Evolutionary conservation across 2,329 filamentous ascomycete species (phyloP).

Genomic region (Colletotrichum sp.): DNA sequence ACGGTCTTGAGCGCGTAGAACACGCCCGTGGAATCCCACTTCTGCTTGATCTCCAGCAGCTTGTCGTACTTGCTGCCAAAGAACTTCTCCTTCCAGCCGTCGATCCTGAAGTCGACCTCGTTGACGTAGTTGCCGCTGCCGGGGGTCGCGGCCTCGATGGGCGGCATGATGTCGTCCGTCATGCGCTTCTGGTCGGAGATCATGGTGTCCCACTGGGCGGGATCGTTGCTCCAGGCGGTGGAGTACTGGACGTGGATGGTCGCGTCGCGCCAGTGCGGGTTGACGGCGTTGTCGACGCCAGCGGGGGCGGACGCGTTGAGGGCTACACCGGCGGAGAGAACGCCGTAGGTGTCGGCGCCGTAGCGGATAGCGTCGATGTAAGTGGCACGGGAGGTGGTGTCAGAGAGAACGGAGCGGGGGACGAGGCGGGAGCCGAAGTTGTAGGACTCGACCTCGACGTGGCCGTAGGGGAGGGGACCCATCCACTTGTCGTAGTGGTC

Average conservation of each 20-base stretch:
- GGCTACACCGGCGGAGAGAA: slow-evolving; percentile 25
- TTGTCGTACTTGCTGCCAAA: slow-evolving; percentile 50
- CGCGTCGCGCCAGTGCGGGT: slow-evolving; percentile 19
- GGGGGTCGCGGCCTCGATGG: slow-evolving; percentile 33
- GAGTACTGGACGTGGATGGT: slow-evolving; percentile 20
- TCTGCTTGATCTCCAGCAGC: slow-evolving; percentile 50
- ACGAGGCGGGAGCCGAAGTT: slow-evolving; percentile 47
- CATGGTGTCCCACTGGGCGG: slow-evolving; percentile 15
- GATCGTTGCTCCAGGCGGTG: slow-evolving; percentile 20
- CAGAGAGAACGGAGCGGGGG: slow-evolving; percentile 36
- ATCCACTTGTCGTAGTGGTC: slow-evolving; percentile 48
- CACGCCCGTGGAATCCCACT: slow-evolving; percentile 50
- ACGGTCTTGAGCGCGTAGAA: slow-evolving; percentile 55
- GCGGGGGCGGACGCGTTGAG: slow-evolving; percentile 16
- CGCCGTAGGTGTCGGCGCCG: slow-evolving; percentile 12
- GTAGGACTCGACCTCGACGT: slow-evolving; percentile 54
- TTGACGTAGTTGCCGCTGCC: slow-evolving; percentile 53
- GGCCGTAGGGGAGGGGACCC: slow-evolving; percentile 45
- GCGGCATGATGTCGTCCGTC: slow-evolving; percentile 21
- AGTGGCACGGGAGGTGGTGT: slow-evolving; percentile 28
- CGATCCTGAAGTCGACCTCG: slow-evolving; percentile 55
- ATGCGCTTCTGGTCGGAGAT: slow-evolving; percentile 16
- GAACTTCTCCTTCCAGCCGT: slow-evolving; percentile 48
- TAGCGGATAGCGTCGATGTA: slow-evolving; percentile 20
- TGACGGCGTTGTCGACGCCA: slow-evolving; percentile 19